These are phyloP conservation scores for Ustilago sp. DNA, from an alignment of 1,284 basidiomycete species.

Conservation along the genomic window DNA sequence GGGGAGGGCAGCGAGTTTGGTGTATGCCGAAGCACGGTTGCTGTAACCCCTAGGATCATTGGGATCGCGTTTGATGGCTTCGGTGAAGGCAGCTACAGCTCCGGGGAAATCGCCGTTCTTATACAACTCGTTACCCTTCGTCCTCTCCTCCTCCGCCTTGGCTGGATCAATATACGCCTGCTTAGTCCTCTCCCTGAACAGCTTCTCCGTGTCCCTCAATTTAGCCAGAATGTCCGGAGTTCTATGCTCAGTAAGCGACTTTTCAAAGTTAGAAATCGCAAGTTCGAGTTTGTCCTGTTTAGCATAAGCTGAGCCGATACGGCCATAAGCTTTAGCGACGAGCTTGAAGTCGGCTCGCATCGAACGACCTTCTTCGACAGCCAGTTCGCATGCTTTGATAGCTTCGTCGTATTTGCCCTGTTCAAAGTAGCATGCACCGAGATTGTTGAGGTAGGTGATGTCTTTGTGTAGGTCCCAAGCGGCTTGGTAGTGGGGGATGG, in stretches of 20 bases:
- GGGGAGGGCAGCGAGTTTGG: slow-evolving; percentile 90
- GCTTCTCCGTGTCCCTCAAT: slow-evolving; percentile 79
- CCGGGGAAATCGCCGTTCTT: slow-evolving; percentile 77
- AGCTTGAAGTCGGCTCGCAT: slow-evolving; percentile 75
- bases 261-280: slow-evolving; percentile 73
- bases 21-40: slow-evolving; percentile 96
- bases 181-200: slow-evolving; percentile 81
- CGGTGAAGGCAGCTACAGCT: slow-evolving; percentile 93
- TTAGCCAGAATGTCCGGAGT: slow-evolving; percentile 93
- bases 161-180: slow-evolving; percentile 90
- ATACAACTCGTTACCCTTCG: slow-evolving; percentile 92
- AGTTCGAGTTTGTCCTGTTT: slow-evolving; percentile 82
- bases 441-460: slow-evolving; percentile 81
- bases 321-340: slow-evolving; percentile 82
- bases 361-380: slow-evolving; percentile 88
- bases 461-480: slow-evolving; percentile 96
- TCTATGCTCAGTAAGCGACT: slow-evolving; percentile 92
- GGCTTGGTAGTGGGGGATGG: slow-evolving; percentile 73
- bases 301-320: slow-evolving; percentile 86
- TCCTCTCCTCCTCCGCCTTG: slow-evolving; percentile 84
- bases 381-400: slow-evolving; percentile 92
- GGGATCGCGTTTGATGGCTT: slow-evolving; percentile 96
- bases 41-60: slow-evolving; percentile 91
- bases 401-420: slow-evolving; percentile 88
- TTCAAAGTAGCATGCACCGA: slow-evolving; percentile 89